These are phyloP conservation scores for Hordeum pubiflorum DNA, from an alignment of 202 grass and related monocot species.

Conservation along the genomic window DNA sequence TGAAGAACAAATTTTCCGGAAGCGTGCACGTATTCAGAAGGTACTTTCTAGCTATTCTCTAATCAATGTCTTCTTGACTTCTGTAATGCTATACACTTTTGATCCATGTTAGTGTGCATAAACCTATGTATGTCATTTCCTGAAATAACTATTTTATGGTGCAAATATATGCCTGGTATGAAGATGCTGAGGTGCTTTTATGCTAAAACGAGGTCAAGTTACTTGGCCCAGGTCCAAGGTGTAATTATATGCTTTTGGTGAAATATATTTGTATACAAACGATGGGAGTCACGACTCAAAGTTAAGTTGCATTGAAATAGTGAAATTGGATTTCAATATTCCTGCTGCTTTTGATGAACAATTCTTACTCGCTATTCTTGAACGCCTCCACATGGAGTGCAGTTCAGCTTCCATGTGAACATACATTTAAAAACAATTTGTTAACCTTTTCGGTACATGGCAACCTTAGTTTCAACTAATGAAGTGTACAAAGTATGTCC, in stretches of 20 bases:
- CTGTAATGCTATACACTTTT: slow-evolving; percentile 6
- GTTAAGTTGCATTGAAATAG: slow-evolving; percentile 17
- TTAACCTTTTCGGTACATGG: slow-evolving; percentile 4
- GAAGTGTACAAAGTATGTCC: not conserved
- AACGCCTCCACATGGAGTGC: not conserved
- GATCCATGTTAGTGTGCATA: not conserved
- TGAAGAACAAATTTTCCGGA: slow-evolving; percentile 98
- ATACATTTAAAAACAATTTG: slow-evolving; percentile 9
- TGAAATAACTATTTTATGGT: slow-evolving; percentile 8
- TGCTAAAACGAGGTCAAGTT: not conserved
- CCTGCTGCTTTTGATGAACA: slow-evolving; percentile 1
- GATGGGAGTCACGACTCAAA: not conserved
- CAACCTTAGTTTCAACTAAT: not conserved
- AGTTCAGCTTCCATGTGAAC: not conserved
- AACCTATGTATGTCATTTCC: slow-evolving; percentile 3
- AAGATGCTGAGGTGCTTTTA: not conserved
- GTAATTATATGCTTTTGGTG: slow-evolving; percentile 9
- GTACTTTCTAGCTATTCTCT: slow-evolving; percentile 37
- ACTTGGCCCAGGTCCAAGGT: slow-evolving; percentile 2
- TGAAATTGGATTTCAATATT: slow-evolving; percentile 16
- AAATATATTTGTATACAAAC: not conserved
- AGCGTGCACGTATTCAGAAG: slow-evolving; percentile 89
- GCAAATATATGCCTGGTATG: slow-evolving; percentile 1
- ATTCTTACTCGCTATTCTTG: not conserved
- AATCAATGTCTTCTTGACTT: slow-evolving; percentile 20